Percentiles rank a stretch among this genome's conserved stretches.
Evolutionary conservation across 208 protist species (phyloP).

Genomic region (Trichomonas vaginalis): DNA sequence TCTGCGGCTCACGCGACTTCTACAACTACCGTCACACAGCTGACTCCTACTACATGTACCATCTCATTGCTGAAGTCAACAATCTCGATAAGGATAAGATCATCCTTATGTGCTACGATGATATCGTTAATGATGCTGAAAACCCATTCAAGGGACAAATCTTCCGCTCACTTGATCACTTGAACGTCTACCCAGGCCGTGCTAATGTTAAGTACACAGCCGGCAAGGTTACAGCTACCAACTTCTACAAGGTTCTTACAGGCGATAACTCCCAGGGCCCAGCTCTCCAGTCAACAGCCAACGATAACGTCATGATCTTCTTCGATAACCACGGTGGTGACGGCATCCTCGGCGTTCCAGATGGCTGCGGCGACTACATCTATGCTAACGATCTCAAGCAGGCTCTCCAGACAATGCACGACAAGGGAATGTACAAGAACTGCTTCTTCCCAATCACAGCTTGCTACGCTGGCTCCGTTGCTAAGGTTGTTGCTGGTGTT

Average conservation of each 20-base stretch:
- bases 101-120: not conserved
- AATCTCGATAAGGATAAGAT: not conserved
- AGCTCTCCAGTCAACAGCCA: not conserved
- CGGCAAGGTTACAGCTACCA: not conserved
- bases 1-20: not conserved
- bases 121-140: not conserved
- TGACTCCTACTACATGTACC: not conserved
- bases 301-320: not conserved
- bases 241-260: not conserved
- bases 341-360: not conserved
- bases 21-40: slow-evolving; percentile 1
- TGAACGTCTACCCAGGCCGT: not conserved
- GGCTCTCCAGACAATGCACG: not conserved
- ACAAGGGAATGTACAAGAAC: not conserved
- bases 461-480: not conserved
- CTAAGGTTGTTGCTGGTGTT: not conserved
- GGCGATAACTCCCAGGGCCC: not conserved
- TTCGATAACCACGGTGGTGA: not conserved
- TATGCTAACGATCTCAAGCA: not conserved
- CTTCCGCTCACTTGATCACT: not conserved
- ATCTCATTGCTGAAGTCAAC: not conserved
- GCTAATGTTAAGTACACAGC: not conserved
- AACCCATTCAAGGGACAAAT: slow-evolving; percentile 12
- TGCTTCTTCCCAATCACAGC: not conserved
- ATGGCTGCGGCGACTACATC: not conserved